Evolutionary conservation across 75 land plant species (phyloP), one percentile per base, ranked within the genome.

Genomic region (Sequoiadendron giganteum): DNA sequence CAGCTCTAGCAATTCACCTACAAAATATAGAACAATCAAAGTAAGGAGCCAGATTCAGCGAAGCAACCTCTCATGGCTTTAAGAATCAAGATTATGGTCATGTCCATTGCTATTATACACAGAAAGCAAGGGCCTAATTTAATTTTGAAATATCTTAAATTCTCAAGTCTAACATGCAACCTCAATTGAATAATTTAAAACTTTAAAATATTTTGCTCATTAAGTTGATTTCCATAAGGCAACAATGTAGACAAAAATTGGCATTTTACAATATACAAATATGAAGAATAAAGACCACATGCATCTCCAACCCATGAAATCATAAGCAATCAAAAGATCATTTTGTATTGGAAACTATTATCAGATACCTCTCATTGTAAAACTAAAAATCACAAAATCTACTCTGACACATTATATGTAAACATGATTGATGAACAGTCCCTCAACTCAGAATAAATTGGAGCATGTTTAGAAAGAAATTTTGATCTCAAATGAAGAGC

Each of bases 1-100:
- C 42, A 98, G 88, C 91, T 93, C 91, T 18, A 97, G 90, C 87
- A 98, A 90, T 77, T 93, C 89, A 89, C 99, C 99, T 93, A 91
- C 85, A 85, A 85, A 16, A 85, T 55, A 56, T 56, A 19, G 38
- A 75, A 75, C 38, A 75, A 34, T 34, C 34, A 32, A 75, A 75
- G 77, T 73, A 75, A 75, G 38, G 32, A 75, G 38, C 38, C 77
- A 34, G 38, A 30, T 34, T 39, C 34, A 32, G 38, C 10, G 16
- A 75, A 75, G 38, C 16, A 75, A 75, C 38, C 11, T 34, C 38
- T 10, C 0, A 34, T 75, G 16, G 16, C 38, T 32, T 75, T 30
- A 34, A 34, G 16, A 34, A 65, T 32, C 77, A 75, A 11, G 38
- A 32, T 75, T 34, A 75, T 75, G 38, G 13, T 75, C 13, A 75